Conservation (phyloP, 2,329 filamentous ascomycete genomes). For the Calonectria honghensis region DNA sequence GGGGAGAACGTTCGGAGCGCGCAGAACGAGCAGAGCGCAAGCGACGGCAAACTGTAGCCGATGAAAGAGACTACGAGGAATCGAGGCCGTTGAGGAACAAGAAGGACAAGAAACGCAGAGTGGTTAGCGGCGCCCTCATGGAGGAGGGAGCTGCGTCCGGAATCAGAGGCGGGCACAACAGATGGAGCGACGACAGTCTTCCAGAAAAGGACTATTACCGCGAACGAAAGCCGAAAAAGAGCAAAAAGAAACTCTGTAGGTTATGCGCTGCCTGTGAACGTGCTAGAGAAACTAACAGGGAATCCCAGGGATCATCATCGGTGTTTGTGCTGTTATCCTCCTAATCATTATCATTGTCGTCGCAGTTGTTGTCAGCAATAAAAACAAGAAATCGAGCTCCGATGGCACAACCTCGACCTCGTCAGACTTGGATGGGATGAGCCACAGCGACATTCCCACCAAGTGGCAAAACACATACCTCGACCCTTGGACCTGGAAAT, state of each 20-base stretch:
- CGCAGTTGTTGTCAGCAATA: slow-evolving; percentile 80
- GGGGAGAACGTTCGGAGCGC: slow-evolving; percentile 43
- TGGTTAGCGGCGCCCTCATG: slow-evolving; percentile 82
- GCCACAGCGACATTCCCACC: slow-evolving; percentile 75
- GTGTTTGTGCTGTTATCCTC: slow-evolving; percentile 69
- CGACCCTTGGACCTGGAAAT: slow-evolving; percentile 94
- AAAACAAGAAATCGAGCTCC: slow-evolving; percentile 68
- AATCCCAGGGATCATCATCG: slow-evolving; percentile 73
- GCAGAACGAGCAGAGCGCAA: slow-evolving; percentile 43
- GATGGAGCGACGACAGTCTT: slow-evolving; percentile 64
- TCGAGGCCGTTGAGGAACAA: slow-evolving; percentile 59
- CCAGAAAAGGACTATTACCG: slow-evolving; percentile 70
- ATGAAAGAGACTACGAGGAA: slow-evolving; percentile 48
- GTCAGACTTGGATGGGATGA: slow-evolving; percentile 69
- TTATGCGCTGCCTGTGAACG: slow-evolving; percentile 41
- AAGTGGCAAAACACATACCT: slow-evolving; percentile 84
- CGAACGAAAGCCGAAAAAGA: slow-evolving; percentile 65
- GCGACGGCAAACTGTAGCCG: slow-evolving; percentile 57
- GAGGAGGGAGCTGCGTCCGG: slow-evolving; percentile 77
- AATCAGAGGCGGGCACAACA: slow-evolving; percentile 65
- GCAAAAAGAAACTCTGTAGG: slow-evolving; percentile 78
- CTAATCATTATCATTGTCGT: slow-evolving; percentile 81
- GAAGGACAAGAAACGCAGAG: slow-evolving; percentile 72
- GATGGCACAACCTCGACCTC: slow-evolving; percentile 49
- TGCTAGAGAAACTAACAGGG: slow-evolving; percentile 47